A percentile compares a stretch with the other conserved stretches of the same genome.
Evolutionary conservation across 208 protist species (phyloP).

Genomic region (Wallacemonas sp.): DNA sequence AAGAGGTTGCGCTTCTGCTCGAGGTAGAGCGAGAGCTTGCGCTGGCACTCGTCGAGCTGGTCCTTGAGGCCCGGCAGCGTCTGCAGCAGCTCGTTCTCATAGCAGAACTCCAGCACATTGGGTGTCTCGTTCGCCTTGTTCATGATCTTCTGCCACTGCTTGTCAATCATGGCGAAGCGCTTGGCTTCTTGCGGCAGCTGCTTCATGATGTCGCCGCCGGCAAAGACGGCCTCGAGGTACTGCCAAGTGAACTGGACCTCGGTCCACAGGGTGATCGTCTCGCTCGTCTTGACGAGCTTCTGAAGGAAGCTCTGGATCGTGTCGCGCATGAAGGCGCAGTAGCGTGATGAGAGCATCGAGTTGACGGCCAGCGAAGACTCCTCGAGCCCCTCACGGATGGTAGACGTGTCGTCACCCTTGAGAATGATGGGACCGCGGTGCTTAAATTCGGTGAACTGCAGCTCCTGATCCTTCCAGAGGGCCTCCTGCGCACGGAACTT

Average conservation of each 20-base stretch:
- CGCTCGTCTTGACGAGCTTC: slow-evolving; percentile 92
- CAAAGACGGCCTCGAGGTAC: slow-evolving; percentile 97
- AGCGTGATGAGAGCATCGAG: slow-evolving; percentile 93
- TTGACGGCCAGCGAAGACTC: slow-evolving; percentile 94
- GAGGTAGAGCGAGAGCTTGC: slow-evolving; percentile 96
- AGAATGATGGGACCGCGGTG: slow-evolving; percentile 93
- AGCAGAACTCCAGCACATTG: slow-evolving; percentile 96
- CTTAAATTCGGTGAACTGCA: slow-evolving; percentile 95
- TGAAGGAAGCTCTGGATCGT: slow-evolving; percentile 88
- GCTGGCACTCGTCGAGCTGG: slow-evolving; percentile 97
- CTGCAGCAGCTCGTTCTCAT: slow-evolving; percentile 95
- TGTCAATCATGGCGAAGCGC: slow-evolving; percentile 96
- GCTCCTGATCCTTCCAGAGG: slow-evolving; percentile 92
- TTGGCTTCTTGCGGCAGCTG: slow-evolving; percentile 97
- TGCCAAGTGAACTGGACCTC: slow-evolving; percentile 96
- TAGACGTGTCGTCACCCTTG: slow-evolving; percentile 89
- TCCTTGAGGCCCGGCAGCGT: slow-evolving; percentile 94
- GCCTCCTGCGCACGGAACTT: slow-evolving; percentile 91
- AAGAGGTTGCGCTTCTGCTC: slow-evolving; percentile 97
- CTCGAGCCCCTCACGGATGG: slow-evolving; percentile 92
- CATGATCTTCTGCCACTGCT: slow-evolving; percentile 97
- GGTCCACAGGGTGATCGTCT: slow-evolving; percentile 92
- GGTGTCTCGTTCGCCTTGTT: slow-evolving; percentile 94
- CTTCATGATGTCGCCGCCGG: slow-evolving; percentile 96
- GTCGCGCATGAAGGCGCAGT: slow-evolving; percentile 93